Evolutionary conservation across 306 rosid species (phyloP).

Genomic region (Trifolium subterraneum): DNA sequence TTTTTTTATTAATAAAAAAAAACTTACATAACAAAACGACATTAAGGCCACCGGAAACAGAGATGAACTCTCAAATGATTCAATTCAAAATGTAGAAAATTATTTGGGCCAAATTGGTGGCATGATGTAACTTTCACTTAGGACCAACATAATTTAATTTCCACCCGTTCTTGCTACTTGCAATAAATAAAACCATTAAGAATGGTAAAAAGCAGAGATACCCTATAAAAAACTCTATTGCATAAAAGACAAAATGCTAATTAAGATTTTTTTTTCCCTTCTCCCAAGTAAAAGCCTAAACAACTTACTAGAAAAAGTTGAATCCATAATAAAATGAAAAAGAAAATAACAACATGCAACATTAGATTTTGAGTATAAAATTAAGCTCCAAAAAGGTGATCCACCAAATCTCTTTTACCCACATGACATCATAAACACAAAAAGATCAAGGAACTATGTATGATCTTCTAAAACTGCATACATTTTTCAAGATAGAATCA

Average conservation of each 20-base stretch:
- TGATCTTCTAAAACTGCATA: constrained; percentile 17
- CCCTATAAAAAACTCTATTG: neutral
- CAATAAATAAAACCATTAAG: constrained; percentile 40
- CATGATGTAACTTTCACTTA: constrained; percentile 11
- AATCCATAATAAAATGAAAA: neutral
- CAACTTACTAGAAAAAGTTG: neutral
- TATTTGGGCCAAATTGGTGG: constrained; percentile 15
- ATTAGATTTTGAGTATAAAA: neutral
- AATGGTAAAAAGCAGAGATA: constrained; percentile 39
- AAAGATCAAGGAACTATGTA: neutral
- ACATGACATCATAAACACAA: constrained; percentile 14
- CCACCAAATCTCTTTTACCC: neutral
- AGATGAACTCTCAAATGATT: constrained; percentile 16
- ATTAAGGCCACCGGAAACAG: too few relatives aligned
- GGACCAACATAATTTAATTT: constrained; percentile 12
- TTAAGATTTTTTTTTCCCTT: constrained; percentile 5
- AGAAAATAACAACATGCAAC: constrained; percentile 5
- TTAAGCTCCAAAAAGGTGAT: constrained; percentile 14
- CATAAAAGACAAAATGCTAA: constrained; percentile 25
- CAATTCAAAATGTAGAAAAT: neutral
- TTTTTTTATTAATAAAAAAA: too few relatives aligned
- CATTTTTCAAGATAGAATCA: constrained; percentile 18
- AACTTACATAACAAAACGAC: too few relatives aligned
- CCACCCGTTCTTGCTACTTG: constrained; percentile 28
- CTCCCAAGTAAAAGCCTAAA: neutral